These are phyloP conservation scores for Begonia masoniana DNA, from an alignment of 306 rosid genomes.

Conservation along the genomic window DNA sequence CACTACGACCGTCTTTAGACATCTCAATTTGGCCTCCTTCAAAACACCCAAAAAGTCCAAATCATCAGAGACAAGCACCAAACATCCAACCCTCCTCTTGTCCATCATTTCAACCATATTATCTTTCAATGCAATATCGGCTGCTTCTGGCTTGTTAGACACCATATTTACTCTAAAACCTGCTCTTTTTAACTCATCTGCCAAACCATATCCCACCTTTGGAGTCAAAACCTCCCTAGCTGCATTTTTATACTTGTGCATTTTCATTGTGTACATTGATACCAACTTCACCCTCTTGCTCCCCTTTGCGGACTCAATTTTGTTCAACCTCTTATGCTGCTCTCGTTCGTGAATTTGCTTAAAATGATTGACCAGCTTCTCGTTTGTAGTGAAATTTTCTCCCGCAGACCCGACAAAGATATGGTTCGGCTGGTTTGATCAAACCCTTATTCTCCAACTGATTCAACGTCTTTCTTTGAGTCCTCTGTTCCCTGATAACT, in stretches of 20 bases:
- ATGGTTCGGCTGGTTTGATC: constrained; percentile 33
- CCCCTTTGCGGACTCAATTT: constrained; percentile 67
- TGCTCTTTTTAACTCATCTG: constrained; percentile 48
- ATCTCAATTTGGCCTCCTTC: constrained; percentile 60
- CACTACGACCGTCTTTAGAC: constrained; percentile 57
- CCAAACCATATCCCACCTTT: constrained; percentile 49
- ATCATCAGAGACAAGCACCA: constrained; percentile 83
- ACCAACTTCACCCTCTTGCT: constrained; percentile 58
- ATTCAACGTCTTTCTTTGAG: constrained; percentile 29
- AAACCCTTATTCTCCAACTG: constrained; percentile 44
- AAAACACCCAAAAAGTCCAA: constrained; percentile 45
- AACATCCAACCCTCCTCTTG: constrained; percentile 39
- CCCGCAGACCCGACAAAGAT: constrained; percentile 69
- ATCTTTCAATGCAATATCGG: constrained; percentile 30
- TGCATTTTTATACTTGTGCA: constrained; percentile 70
- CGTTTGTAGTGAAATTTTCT: constrained; percentile 49
- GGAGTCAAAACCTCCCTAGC: constrained; percentile 46
- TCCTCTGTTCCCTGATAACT: constrained; percentile 33
- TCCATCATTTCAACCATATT: constrained; percentile 71
- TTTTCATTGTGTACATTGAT: constrained; percentile 71
- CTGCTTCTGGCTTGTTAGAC: constrained; percentile 38
- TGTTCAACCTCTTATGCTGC: constrained; percentile 52
- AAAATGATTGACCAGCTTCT: constrained; percentile 71
- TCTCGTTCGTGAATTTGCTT: constrained; percentile 66
- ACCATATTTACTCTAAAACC: constrained; percentile 56